Conservation (phyloP, 2,329 filamentous ascomycete genomes). For the Nemania sp. region DNA sequence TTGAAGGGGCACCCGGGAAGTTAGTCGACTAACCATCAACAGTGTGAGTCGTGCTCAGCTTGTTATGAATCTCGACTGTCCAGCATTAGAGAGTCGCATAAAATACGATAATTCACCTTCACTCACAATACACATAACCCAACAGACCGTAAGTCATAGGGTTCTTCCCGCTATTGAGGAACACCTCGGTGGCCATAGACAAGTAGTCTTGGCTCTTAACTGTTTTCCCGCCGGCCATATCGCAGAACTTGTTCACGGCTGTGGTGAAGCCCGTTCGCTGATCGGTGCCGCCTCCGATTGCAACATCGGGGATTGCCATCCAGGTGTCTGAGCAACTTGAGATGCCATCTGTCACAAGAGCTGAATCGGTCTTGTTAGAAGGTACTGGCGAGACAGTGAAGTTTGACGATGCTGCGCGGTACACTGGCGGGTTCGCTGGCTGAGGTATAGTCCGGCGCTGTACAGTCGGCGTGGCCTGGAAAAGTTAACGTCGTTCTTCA, state of each 20-base stretch:
- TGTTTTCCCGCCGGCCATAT: conserved; percentile 40
- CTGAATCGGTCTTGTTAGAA: conserved; percentile 17
- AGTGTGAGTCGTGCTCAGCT: conserved; percentile 42
- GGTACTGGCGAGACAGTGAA: conserved; percentile 21
- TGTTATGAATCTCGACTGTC: conserved; percentile 50
- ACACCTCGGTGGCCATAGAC: conserved; percentile 50
- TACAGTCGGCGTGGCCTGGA: conserved; percentile 34
- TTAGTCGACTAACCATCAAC: conserved; percentile 43
- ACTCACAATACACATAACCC: conserved; percentile 50
- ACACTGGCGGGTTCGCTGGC: conserved; percentile 14
- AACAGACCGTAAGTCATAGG: conserved; percentile 45
- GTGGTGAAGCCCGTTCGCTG: conserved; percentile 45
- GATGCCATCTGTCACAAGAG: conserved; percentile 42
- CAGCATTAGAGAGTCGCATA: not conserved
- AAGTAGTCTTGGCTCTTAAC: conserved; percentile 45
- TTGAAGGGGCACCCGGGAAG: not conserved
- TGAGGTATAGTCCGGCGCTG: conserved; percentile 16
- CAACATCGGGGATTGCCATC: conserved; percentile 47
- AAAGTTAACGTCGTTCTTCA: conserved; percentile 29
- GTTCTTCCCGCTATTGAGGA: conserved; percentile 44
- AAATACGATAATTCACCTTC: not conserved
- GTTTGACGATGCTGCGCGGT: conserved; percentile 24
- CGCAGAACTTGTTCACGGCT: conserved; percentile 48
- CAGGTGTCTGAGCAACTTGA: conserved; percentile 46
- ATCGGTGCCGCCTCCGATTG: conserved; percentile 46